These are phyloP conservation scores for Ustulina deusta DNA, from an alignment of 2,329 filamentous ascomycete species.

Conservation along the genomic window DNA sequence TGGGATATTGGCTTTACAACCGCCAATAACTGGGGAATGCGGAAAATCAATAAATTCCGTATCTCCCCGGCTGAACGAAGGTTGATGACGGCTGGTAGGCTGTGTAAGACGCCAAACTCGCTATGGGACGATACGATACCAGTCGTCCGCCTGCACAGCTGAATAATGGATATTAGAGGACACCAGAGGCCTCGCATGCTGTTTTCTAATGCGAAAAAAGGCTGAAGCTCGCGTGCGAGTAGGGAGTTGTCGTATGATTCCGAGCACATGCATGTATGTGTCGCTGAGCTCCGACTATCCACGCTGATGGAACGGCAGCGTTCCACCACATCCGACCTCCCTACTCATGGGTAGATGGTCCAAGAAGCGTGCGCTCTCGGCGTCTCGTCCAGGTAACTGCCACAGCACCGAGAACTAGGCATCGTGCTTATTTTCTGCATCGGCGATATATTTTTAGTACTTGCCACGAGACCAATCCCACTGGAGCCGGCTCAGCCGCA, in stretches of 20 bases:
- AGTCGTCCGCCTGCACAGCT: neutral
- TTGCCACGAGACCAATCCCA: neutral
- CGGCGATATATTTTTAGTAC: neutral
- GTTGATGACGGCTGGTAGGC: conserved; percentile 1
- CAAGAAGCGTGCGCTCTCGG: neutral
- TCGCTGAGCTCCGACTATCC: neutral
- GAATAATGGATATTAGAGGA: neutral
- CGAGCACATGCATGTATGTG: neutral
- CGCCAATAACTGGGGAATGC: neutral
- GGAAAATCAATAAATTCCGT: conserved; percentile 5
- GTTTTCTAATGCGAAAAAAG: neutral
- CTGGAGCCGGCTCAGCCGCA: neutral
- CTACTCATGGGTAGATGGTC: no score
- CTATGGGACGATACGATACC: neutral
- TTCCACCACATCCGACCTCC: conserved; percentile 11
- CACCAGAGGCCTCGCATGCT: neutral
- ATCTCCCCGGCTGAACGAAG: neutral
- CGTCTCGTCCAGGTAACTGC: neutral
- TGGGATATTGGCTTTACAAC: conserved; percentile 6
- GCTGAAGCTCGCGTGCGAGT: neutral
- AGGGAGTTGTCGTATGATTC: neutral
- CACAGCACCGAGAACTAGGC: neutral
- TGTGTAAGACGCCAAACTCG: conserved; percentile 7
- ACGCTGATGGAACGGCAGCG: conserved; percentile 1
- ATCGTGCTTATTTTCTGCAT: neutral